Conservation (phyloP, 176 grass and related monocot species). For the Melocanna baccifera region DNA sequence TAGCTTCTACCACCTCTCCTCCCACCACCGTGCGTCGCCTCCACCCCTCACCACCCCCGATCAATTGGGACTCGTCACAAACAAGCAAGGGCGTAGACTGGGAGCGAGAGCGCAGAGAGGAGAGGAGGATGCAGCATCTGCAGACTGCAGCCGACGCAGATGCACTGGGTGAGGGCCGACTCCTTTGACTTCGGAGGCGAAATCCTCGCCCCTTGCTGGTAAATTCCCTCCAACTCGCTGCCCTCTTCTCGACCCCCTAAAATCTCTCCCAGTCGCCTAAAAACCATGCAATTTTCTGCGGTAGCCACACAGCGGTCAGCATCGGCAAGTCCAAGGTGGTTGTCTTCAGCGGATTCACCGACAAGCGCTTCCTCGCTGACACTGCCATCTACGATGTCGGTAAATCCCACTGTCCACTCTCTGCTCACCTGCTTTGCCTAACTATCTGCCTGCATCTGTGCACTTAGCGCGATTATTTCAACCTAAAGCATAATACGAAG, state of each 20-base stretch:
- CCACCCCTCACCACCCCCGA: too few relatives aligned
- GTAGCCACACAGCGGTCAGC: conserved; percentile 67
- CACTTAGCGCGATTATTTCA: not conserved
- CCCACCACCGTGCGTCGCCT: too few relatives aligned
- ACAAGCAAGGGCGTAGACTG: too few relatives aligned
- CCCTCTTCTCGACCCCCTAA: not conserved
- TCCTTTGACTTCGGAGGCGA: conserved; percentile 76
- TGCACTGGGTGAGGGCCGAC: conserved; percentile 81
- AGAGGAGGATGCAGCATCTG: not conserved
- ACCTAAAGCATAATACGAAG: not conserved
- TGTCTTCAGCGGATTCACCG: conserved; percentile 81
- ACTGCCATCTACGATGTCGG: conserved; percentile 79
- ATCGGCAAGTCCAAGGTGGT: conserved; percentile 90
- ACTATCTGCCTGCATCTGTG: not conserved
- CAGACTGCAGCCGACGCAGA: conserved; percentile 40
- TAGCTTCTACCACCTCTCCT: too few relatives aligned
- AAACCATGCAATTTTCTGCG: conserved; percentile 23
- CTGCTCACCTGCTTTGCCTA: not conserved
- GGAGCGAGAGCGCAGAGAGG: too few relatives aligned
- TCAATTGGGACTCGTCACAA: too few relatives aligned
- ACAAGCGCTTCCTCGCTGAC: conserved; percentile 76
- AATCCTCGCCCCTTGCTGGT: conserved; percentile 67
- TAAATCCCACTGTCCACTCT: not conserved
- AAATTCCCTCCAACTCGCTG: too few relatives aligned
- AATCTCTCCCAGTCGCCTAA: not conserved